phyloP scores from a whole-genome alignment of 2,329 filamentous ascomycete genomes.

The Alternaria rosae region DNA sequence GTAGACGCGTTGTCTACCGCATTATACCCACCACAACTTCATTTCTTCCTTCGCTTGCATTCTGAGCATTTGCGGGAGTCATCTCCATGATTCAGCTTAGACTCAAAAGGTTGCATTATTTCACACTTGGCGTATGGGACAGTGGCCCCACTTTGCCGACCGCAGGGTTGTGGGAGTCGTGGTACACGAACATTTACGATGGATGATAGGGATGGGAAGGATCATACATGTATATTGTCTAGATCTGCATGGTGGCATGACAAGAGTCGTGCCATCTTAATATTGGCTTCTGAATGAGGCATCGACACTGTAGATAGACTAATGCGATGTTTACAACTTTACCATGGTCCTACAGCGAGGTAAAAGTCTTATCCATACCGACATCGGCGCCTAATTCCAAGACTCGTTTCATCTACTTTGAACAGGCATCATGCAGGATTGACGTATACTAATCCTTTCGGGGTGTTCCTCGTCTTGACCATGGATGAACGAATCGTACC shows the following conservation, averaged over 20 bases:
- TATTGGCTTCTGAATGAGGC: constrained; percentile 13
- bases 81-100: constrained; percentile 38
- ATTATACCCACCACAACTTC: constrained; percentile 20
- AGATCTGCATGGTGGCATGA: constrained; percentile 10
- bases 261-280: constrained; percentile 18
- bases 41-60: constrained; percentile 39
- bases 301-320: constrained; percentile 25
- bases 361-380: background rate
- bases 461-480: constrained; percentile 16
- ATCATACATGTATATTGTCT: constrained; percentile 19
- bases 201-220: constrained; percentile 18
- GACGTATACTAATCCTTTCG: constrained; percentile 5
- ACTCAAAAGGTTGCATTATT: constrained; percentile 32
- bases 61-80: constrained; percentile 49
- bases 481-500: constrained; percentile 37
- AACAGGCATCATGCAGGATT: too few relatives aligned
- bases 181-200: constrained; percentile 23
- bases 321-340: constrained; percentile 12
- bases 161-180: constrained; percentile 6
- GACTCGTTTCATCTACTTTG: background rate
- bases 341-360: background rate
- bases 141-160: constrained; percentile 6
- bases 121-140: constrained; percentile 28
- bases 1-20: constrained; percentile 38
- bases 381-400: background rate